Conservation (phyloP, 164 flowering plant species). For the Aristolochia fimbriata region DNA sequence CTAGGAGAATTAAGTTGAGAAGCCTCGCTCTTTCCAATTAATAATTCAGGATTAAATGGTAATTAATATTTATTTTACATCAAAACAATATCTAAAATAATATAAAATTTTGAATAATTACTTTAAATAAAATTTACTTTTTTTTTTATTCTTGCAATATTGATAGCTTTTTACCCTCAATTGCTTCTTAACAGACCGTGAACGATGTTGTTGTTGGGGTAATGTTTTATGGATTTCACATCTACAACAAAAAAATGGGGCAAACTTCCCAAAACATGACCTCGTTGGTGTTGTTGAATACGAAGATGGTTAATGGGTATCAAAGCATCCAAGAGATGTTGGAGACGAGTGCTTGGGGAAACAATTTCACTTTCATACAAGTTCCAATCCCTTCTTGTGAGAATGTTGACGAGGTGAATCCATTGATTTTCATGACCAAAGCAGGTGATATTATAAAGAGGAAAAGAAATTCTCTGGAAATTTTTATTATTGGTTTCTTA, state of each 20-base stretch:
- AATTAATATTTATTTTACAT: too few species aligned
- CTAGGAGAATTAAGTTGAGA: too few species aligned
- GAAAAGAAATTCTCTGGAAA: constrained; percentile 26
- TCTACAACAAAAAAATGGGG: constrained; percentile 35
- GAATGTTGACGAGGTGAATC: constrained; percentile 8
- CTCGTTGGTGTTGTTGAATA: constrained; percentile 45
- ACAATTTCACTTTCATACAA: constrained; percentile 21
- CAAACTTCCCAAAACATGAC: constrained; percentile 18
- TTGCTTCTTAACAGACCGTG: constrained; percentile 29
- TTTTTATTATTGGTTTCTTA: constrained; percentile 22
- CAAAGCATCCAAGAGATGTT: constrained; percentile 36
- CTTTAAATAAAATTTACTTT: too few species aligned
- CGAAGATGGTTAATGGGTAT: constrained; percentile 28
- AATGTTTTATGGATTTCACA: constrained; percentile 34
- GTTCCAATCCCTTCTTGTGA: constrained; percentile 9
- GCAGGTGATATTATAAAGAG: constrained; percentile 23
- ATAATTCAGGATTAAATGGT: too few species aligned
- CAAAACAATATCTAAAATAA: too few species aligned
- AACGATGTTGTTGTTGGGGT: constrained; percentile 46
- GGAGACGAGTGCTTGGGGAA: constrained; percentile 30
- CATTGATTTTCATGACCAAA: constrained; percentile 22
- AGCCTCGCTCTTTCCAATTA: too few species aligned
- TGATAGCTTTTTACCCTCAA: not conserved
- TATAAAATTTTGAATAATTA: too few species aligned
- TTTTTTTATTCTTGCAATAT: too few species aligned